Base-by-base conservation (phyloP, 1,284 basidiomycete genomes). In the Irpex sp. region DNA sequence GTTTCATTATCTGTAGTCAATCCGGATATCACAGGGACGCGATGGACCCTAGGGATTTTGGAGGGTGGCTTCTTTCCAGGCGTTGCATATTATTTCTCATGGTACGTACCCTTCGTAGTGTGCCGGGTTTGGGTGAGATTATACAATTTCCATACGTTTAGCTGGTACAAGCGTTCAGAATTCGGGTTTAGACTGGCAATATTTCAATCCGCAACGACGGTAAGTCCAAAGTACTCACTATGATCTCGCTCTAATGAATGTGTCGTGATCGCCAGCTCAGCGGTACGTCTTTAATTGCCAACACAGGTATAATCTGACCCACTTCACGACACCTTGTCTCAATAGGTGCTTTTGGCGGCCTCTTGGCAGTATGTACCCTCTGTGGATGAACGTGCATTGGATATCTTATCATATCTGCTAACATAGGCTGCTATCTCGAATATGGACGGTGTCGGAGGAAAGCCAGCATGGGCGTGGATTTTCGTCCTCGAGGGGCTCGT, bases 121-220 rank as follows among this genome's bases (percentile, higher is more conserved):
- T 44, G 40, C 2, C 40, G 8, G 40, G 15, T 44, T 26, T 15
- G 40, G 8, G 40, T 44, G 40, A 44, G 40, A 44, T 44, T 15
- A 15, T 15, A 44, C 15, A 15, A 44, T 21, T 26, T n/a, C 31
- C 5, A 15, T 44, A 44, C 26, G 26, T 26, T 44, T 66, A 76
- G 75, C 64, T 76, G 75, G 75, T 76, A 76, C 71, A 77, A 86
- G 68, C 87, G 87, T 36, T 85, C 84, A 5, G 89, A 91, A 68
- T 88, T 88, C 62, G 89, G 87, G 61, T 78, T 85, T 56, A 74
- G 85, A 31, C 82, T 86, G 11, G 88, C 89, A 2, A 72, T 91
- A 19, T 92, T 92, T 76, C 91, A 91, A 77, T 88, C 88, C 0
- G 88, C 88, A 6, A 87, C 88, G 0, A 89, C 86, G 2, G 81